Evolutionary conservation across 2,329 filamentous ascomycete species (phyloP).

Genomic region (Claviceps sp.): DNA sequence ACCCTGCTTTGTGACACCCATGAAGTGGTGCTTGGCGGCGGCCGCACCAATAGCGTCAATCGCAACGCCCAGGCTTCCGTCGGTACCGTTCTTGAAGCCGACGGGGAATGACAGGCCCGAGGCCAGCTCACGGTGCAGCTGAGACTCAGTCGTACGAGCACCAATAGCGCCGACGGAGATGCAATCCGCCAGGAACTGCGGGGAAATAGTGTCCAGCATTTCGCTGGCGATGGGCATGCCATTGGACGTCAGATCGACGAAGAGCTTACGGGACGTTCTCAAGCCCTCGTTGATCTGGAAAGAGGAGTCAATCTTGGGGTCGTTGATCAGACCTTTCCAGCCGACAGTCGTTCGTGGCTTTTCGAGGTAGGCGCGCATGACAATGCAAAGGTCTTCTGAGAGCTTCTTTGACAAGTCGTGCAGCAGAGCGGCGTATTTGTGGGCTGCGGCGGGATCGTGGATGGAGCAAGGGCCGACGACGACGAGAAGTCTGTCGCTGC

Average conservation of each 20-base stretch:
- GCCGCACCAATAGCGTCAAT: conserved; percentile 91
- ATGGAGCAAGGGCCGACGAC: conserved; percentile 94
- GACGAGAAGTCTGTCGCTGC: conserved; percentile 79
- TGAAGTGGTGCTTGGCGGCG: conserved; percentile 83
- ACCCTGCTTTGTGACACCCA: conserved; percentile 96
- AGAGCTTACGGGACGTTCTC: conserved; percentile 81
- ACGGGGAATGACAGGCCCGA: conserved; percentile 94
- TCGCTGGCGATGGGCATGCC: conserved; percentile 95
- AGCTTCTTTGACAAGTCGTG: conserved; percentile 68
- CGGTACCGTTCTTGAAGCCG: conserved; percentile 98
- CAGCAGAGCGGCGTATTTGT: conserved; percentile 77
- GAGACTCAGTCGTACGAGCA: conserved; percentile 89
- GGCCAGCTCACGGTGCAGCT: conserved; percentile 90
- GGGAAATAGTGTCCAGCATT: conserved; percentile 98
- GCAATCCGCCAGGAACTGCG: conserved; percentile 92
- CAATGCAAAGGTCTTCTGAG: conserved; percentile 69
- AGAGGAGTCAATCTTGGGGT: conserved; percentile 92
- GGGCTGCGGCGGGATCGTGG: conserved; percentile 77
- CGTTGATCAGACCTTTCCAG: conserved; percentile 99
- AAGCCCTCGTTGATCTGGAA: conserved; percentile 99
- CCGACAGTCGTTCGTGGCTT: conserved; percentile 96
- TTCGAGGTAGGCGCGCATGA: conserved; percentile 98
- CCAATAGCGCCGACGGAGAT: conserved; percentile 94
- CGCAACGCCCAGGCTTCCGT: conserved; percentile 78
- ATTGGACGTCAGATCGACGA: conserved; percentile 70